Evolutionary conservation across 306 rosid genomes (phyloP).

Genomic region (Acmispon strigosus): DNA sequence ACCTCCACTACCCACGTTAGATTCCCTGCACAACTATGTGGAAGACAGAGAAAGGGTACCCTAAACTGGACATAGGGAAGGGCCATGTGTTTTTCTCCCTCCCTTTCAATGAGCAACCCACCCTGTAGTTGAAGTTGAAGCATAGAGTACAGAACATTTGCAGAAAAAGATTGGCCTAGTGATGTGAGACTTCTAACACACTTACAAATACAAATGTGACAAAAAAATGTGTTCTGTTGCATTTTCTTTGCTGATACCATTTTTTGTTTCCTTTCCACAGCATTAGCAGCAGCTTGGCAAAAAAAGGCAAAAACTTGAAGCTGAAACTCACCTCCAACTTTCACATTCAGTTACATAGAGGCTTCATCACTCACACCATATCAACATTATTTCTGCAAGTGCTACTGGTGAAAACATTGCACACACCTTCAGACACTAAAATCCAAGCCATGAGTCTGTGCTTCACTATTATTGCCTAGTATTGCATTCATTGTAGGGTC

Average conservation of each 20-base stretch:
- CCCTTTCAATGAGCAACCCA: background rate
- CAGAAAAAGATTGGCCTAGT: background rate
- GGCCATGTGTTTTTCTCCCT: background rate
- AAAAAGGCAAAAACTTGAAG: background rate
- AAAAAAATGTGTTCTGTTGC: background rate
- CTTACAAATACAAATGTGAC: background rate
- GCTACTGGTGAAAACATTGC: background rate
- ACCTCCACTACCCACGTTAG: slow-evolving; percentile 30
- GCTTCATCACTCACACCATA: slow-evolving; percentile 13
- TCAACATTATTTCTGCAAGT: background rate
- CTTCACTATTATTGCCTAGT: slow-evolving; percentile 19
- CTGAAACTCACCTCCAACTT: slow-evolving; percentile 14
- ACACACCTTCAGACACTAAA: slow-evolving; percentile 6
- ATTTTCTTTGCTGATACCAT: background rate
- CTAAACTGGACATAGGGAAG: background rate
- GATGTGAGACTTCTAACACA: background rate
- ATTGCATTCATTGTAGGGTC: slow-evolving; percentile 42
- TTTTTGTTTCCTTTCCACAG: slow-evolving; percentile 5
- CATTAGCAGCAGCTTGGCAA: background rate
- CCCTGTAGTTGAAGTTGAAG: background rate
- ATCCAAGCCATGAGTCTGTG: slow-evolving; percentile 10
- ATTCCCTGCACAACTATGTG: slow-evolving; percentile 34
- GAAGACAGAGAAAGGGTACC: slow-evolving; percentile 11
- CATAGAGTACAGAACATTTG: background rate
- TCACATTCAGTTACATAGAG: background rate